Evolutionary conservation across 495 filamentous ascomycete species (phyloP).

Genomic region (Penicillium salamii): DNA sequence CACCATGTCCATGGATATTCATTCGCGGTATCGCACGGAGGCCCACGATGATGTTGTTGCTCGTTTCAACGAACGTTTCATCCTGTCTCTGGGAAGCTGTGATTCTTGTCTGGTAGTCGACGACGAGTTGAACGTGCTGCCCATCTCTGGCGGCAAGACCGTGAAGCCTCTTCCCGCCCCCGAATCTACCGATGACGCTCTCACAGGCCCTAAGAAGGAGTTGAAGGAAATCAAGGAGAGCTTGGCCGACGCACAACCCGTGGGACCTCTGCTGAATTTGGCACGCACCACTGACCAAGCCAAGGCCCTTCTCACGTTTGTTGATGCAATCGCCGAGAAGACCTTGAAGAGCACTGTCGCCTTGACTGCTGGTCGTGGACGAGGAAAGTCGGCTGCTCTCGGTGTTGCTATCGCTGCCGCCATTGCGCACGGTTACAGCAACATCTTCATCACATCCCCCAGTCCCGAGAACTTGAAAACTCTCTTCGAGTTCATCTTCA

Average conservation of each 20-base stretch:
- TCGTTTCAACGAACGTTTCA: conserved; percentile 97
- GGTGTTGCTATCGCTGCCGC: conserved; percentile 94
- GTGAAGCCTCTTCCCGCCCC: conserved; percentile 79
- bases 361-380: conserved; percentile 88
- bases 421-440: conserved; percentile 93
- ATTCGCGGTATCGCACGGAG: conserved; percentile 94
- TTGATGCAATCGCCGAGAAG: conserved; percentile 96
- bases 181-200: conserved; percentile 62
- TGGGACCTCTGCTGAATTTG: conserved; percentile 78
- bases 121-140: conserved; percentile 95
- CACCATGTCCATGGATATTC: conserved; percentile 96
- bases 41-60: conserved; percentile 94
- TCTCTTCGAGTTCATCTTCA: conserved; percentile 97
- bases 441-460: conserved; percentile 98
- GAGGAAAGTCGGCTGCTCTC: conserved; percentile 94
- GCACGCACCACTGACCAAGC: conserved; percentile 93
- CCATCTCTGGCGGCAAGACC: conserved; percentile 91
- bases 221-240: conserved; percentile 84
- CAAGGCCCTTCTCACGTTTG: conserved; percentile 90
- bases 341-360: conserved; percentile 90
- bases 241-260: conserved; percentile 77
- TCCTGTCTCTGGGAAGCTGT: conserved; percentile 91
- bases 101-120: conserved; percentile 94
- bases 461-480: conserved; percentile 99
- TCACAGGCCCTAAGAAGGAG: conserved; percentile 67